These are phyloP conservation scores for Phytomonas francai DNA, from an alignment of 208 protist species.

Conservation along the genomic window DNA sequence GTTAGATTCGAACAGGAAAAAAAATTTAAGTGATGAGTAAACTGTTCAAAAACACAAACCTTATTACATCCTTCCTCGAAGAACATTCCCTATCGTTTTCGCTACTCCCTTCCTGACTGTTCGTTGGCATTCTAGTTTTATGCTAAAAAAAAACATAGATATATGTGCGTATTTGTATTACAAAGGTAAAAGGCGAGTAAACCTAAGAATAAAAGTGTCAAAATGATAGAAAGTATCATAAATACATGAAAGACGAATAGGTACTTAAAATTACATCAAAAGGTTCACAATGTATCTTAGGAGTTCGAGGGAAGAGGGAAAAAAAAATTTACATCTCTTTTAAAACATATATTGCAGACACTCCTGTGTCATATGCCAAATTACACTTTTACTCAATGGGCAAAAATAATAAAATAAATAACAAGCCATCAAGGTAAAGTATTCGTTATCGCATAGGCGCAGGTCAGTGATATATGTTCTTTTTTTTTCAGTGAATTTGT, in stretches of 20 bases:
- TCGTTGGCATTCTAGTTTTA: neutral
- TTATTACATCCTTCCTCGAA: neutral
- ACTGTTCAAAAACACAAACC: neutral
- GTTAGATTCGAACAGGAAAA: neutral
- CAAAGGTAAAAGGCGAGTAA: neutral
- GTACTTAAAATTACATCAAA: neutral
- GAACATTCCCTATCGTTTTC: neutral
- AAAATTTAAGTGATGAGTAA: neutral
- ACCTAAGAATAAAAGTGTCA: conserved; percentile 10
- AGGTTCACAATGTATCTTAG: neutral
- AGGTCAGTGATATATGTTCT: neutral
- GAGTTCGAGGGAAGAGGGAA: neutral
- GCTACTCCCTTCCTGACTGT: neutral
- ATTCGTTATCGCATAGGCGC: neutral
- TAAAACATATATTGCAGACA: neutral
- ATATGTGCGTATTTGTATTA: conserved; percentile 1
- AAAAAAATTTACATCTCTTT: neutral
- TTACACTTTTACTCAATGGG: neutral
- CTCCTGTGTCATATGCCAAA: neutral
- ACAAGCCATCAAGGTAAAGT: neutral
- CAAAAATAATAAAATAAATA: neutral
- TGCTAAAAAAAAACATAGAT: conserved; percentile 4
- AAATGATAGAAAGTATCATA: conserved; percentile 10
- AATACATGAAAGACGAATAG: conserved; percentile 3
- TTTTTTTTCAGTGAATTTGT: neutral